These are phyloP conservation scores for Lecanosticta acicola DNA, from an alignment of 2,329 filamentous ascomycete species.

Conservation along the genomic window DNA sequence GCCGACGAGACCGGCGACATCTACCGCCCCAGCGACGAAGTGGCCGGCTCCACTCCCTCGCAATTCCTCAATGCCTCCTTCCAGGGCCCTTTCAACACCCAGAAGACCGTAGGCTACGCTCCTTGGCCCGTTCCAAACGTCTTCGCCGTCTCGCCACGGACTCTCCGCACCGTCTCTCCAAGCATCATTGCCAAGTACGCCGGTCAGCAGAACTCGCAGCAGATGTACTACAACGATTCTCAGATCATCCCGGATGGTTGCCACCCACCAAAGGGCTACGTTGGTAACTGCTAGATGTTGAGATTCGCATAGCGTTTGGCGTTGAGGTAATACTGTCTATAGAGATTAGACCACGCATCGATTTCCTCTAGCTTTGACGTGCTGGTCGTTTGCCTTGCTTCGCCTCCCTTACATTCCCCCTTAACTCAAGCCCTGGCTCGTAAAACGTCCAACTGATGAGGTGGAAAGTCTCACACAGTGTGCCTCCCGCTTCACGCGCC, in stretches of 20 bases:
- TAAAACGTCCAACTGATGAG: no score
- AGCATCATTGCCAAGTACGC: constrained; percentile 25
- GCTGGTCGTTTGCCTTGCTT: no score
- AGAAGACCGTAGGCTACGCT: constrained; percentile 15
- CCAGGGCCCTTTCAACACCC: constrained; percentile 31
- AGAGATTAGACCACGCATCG: no score
- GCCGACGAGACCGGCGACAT: constrained; percentile 34
- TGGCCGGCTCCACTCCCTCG: constrained; percentile 22
- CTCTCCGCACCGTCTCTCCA: constrained; percentile 29
- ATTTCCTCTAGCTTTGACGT: no score
- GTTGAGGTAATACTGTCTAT: neutral
- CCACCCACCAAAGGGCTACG: constrained; percentile 30
- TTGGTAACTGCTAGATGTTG: constrained; percentile 3
- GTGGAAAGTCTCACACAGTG: no score
- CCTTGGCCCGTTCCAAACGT: constrained; percentile 30
- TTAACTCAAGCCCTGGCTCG: no score
- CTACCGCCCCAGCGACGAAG: constrained; percentile 24
- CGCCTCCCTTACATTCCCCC: no score
- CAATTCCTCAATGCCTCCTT: constrained; percentile 32
- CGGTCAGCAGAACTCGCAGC: constrained; percentile 3
- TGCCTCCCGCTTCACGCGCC: no score
- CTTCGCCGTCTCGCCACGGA: constrained; percentile 22
- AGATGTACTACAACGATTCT: constrained; percentile 29
- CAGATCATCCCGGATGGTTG: constrained; percentile 32
- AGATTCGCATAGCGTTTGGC: neutral